Evolutionary conservation across 2,329 filamentous ascomycete species (phyloP).

Genomic region (Pseudocercospora fuligena): DNA sequence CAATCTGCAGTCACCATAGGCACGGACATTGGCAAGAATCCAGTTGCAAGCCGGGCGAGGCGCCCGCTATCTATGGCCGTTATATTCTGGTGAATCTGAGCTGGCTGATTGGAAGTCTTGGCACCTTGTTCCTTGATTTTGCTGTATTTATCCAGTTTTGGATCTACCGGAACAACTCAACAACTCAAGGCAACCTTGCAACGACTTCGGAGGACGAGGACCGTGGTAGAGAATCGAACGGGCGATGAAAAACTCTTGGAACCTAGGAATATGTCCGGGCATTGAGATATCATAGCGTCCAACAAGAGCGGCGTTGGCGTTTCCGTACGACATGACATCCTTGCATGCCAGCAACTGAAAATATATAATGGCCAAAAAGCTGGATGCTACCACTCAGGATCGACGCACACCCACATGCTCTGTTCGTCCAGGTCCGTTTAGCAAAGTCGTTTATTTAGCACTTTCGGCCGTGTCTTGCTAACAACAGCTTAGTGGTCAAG

Average conservation of each 20-base stretch:
- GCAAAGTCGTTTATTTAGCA: conserved; percentile 8
- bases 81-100: conserved; percentile 90
- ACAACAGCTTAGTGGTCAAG: conserved; percentile 17
- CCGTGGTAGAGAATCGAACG: conserved; percentile 35
- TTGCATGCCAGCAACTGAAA: conserved; percentile 3
- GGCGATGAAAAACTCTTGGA: conserved; percentile 22
- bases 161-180: conserved; percentile 65
- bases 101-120: conserved; percentile 88
- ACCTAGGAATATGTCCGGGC: background rate
- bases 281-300: background rate
- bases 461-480: conserved; percentile 4
- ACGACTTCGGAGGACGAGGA: conserved; percentile 31
- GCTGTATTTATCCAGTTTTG: conserved; percentile 92
- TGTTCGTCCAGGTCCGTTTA: conserved; percentile 20
- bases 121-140: conserved; percentile 83
- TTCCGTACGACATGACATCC: background rate
- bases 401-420: conserved; percentile 9
- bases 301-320: background rate
- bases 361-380: conserved; percentile 12
- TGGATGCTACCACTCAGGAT: background rate
- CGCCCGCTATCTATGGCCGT: conserved; percentile 68
- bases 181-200: conserved; percentile 26
- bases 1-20: conserved; percentile 60
- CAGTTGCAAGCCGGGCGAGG: conserved; percentile 69
- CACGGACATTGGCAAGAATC: conserved; percentile 42